Conservation (phyloP, 345 rosid species). For the Moricandia arvensis region DNA sequence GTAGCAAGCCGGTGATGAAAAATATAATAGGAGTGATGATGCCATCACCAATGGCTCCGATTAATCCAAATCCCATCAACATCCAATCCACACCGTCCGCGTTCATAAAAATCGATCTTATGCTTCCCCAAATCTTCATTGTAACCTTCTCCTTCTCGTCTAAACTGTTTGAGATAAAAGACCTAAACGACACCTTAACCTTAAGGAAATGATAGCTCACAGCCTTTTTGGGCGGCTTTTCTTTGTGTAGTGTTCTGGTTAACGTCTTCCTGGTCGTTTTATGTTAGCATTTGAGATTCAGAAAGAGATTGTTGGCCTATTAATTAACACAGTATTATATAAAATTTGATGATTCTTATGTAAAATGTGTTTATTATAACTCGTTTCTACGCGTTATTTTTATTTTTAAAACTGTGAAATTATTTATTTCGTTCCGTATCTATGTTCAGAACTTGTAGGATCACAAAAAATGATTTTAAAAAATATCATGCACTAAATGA, state of each 20-base stretch:
- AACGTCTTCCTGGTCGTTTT: background rate
- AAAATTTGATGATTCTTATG: background rate
- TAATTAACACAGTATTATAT: background rate
- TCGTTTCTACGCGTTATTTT: no score
- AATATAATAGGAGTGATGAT: constrained; percentile 46
- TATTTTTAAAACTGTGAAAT: no score
- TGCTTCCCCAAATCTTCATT: constrained; percentile 31
- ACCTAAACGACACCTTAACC: constrained; percentile 1
- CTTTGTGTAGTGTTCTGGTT: background rate
- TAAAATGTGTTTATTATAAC: no score
- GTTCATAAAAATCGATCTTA: constrained; percentile 60
- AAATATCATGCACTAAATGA: background rate
- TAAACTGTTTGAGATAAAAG: background rate
- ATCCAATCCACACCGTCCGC: constrained; percentile 56
- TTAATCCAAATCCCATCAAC: constrained; percentile 60
- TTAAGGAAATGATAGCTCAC: background rate
- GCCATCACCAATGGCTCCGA: constrained; percentile 76
- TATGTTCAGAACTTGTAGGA: background rate
- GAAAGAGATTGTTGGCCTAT: background rate
- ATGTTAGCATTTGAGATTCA: background rate
- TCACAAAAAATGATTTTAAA: no score
- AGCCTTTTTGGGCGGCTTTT: background rate
- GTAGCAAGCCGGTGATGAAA: constrained; percentile 46
- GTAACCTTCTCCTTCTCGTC: constrained; percentile 19
- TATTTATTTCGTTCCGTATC: background rate